Evolutionary conservation across 768 basidiomycete genomes (phyloP).

Genomic region (Mycena galopus): DNA sequence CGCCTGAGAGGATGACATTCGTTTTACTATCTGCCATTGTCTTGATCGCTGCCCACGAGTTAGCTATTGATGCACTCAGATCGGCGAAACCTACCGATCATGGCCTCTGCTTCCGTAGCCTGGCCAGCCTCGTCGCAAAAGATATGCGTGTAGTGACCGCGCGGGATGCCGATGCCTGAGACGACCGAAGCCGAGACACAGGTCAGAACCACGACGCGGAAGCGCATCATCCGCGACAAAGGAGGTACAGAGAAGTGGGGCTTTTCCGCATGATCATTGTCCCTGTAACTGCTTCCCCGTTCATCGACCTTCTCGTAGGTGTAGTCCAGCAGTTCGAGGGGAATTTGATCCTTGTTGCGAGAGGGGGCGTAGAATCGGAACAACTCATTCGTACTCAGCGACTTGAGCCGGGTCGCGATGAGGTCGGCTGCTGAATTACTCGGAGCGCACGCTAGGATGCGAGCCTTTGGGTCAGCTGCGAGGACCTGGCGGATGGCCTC

Average conservation of each 20-base stretch:
- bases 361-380: constrained; percentile 72
- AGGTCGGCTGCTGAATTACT: constrained; percentile 78
- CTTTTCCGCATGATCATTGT: not conserved
- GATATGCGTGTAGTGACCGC: constrained; percentile 76
- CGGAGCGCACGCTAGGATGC: constrained; percentile 74
- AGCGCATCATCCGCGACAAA: constrained; percentile 53
- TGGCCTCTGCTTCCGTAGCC: constrained; percentile 76
- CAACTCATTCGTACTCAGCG: constrained; percentile 50
- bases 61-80: not conserved
- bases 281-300: not conserved
- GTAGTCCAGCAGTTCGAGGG: constrained; percentile 56
- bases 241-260: constrained; percentile 56
- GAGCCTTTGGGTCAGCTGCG: constrained; percentile 51
- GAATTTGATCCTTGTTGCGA: constrained; percentile 58
- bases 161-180: constrained; percentile 66
- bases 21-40: constrained; percentile 66
- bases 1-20: constrained; percentile 74
- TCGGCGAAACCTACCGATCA: constrained; percentile 49
- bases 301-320: constrained; percentile 49
- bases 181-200: constrained; percentile 73
- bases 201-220: constrained; percentile 71
- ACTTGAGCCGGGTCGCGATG: constrained; percentile 60
- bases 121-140: constrained; percentile 83
- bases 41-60: constrained; percentile 57
- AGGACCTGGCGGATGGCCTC: constrained; percentile 74